Evolutionary conservation across 495 filamentous ascomycete species (phyloP).

Genomic region (Trichoderma orchidacearum): DNA sequence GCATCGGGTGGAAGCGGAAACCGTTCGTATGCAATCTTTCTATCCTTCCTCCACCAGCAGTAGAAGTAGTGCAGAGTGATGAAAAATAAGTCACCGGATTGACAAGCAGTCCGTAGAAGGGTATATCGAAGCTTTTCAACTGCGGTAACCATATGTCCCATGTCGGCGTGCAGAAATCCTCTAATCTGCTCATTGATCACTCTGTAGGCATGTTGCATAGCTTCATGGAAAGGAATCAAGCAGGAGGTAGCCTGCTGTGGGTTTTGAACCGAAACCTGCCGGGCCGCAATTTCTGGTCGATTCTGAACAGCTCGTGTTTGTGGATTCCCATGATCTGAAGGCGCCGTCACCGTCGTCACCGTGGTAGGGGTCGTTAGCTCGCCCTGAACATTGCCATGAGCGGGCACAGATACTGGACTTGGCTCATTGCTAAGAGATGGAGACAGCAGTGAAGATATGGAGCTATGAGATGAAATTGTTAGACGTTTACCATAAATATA

Average conservation of each 20-base stretch:
- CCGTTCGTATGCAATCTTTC: not conserved
- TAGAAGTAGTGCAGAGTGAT: conserved; percentile 56
- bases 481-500: no score
- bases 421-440: conserved; percentile 42
- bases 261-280: not conserved
- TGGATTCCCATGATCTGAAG: not conserved
- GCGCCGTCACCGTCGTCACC: not conserved
- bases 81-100: conserved; percentile 44
- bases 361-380: not conserved
- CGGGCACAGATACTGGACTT: conserved; percentile 18
- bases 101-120: conserved; percentile 44
- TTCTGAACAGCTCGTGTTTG: not conserved
- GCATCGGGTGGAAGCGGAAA: not conserved
- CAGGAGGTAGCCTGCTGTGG: not conserved
- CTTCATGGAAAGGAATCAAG: not conserved
- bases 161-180: not conserved
- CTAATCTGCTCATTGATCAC: not conserved
- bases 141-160: conserved; percentile 6
- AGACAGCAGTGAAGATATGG: conserved; percentile 29
- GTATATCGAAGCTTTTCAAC: conserved; percentile 39
- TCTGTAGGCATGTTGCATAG: not conserved
- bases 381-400: not conserved
- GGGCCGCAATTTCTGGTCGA: not conserved
- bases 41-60: conserved; percentile 31
- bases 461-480: no score